Evolutionary conservation across 352 stramenopile species (phyloP), one percentile per base, ranked within the genome.

Genomic region (Blastocystis sp.): DNA sequence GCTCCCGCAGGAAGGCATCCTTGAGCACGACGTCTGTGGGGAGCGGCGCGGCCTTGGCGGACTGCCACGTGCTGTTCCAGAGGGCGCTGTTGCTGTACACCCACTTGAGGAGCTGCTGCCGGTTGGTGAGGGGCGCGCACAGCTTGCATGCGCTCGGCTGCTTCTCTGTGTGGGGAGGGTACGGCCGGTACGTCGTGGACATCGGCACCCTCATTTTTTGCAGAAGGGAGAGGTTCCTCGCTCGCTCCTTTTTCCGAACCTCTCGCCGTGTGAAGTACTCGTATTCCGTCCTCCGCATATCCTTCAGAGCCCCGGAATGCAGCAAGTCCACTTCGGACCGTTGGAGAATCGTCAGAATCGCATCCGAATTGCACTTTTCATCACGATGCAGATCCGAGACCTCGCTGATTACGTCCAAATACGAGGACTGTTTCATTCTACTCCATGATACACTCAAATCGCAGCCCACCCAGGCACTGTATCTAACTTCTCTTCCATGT

Each of bases 201-300:
- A 43, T 45, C 19, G 64, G 64, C 21, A 84, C 57, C 21, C 54
- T 52, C 24, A 68, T 11, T 54, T 57, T 42, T 21, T 62, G 45
- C 17, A 84, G 61, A 19, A 14, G 19, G 21, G 38, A 10, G 14
- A 42, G 57, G 19, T 34, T 19, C 9, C 54, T 19, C 42, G 45
- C 52, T 1, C 34, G 10, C 48, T 69, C 48, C 60, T 69, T 84
- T 57, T 84, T 68, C 24, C 40, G 38, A 11, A 54, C 10, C 38
- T 68, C 21, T 43, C 74, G 17, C 42, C 43, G 28, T 34, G 66
- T 34, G 6, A 84, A 52, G 43, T 84, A 68, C 11, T 68, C 52
- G 34, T 59, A 68, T 69, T 84, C 74, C 10, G 69, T 43, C 34
- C 74, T 24, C 57, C 74, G n/a, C 74, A 84, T 84, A 68, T 84